phyloP scores from a whole-genome alignment of 345 rosid genomes.

The Bruguiera parviflora region DNA sequence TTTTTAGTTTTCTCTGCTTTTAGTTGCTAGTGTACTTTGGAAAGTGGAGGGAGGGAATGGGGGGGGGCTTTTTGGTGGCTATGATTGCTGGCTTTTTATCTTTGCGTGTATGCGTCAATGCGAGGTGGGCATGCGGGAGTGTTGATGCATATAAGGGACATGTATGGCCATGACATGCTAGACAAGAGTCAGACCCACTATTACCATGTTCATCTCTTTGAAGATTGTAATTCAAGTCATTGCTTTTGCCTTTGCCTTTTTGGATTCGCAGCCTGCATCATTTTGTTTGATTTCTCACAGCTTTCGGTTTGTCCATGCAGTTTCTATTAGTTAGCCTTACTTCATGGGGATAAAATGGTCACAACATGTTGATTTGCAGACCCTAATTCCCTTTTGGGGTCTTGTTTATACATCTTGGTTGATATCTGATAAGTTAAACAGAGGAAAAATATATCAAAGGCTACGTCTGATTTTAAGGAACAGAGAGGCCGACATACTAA shows the following conservation, averaged over 20 bases:
- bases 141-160: slow-evolving; percentile 13
- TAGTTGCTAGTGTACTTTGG: background rate
- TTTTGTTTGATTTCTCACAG: background rate
- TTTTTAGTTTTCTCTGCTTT: background rate
- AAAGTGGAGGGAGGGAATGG: slow-evolving; percentile 18
- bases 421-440: too few relatives aligned
- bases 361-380: too few relatives aligned
- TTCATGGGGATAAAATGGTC: background rate
- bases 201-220: slow-evolving; percentile 11
- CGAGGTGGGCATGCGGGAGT: background rate
- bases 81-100: slow-evolving; percentile 54
- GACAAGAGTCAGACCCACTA: slow-evolving; percentile 23
- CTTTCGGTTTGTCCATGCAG: background rate
- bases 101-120: slow-evolving; percentile 42
- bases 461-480: too few relatives aligned
- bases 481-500: too few relatives aligned
- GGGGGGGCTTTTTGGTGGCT: slow-evolving; percentile 49
- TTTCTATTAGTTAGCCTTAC: background rate
- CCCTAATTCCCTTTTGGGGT: too few relatives aligned
- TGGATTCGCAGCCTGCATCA: slow-evolving; percentile 27
- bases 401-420: too few relatives aligned
- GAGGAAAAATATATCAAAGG: too few relatives aligned
- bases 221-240: slow-evolving; percentile 38
- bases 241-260: slow-evolving; percentile 27
- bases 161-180: slow-evolving; percentile 26